Conservation (phyloP, 768 basidiomycete genomes). For the Dioszegia aurantiaca region DNA sequence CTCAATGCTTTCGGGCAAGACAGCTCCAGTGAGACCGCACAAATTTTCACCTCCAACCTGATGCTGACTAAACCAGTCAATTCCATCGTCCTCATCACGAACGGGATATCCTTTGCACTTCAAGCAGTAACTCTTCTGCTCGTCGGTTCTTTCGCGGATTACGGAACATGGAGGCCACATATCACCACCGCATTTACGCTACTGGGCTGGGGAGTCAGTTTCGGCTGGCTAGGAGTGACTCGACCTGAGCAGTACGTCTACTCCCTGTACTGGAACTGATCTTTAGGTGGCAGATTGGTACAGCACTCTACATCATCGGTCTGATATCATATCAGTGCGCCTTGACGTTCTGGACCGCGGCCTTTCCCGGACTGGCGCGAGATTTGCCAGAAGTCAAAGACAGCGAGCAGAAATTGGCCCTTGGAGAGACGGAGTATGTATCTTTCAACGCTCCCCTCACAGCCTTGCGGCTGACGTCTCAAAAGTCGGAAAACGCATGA, state of each 20-base stretch:
- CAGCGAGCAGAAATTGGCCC: constrained; percentile 38
- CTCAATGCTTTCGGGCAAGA: constrained; percentile 34
- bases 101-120: constrained; percentile 74
- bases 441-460: neutral
- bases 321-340: constrained; percentile 74
- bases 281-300: constrained; percentile 40
- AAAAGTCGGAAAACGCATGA: constrained; percentile 38
- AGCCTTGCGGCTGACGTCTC: neutral
- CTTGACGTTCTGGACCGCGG: constrained; percentile 78
- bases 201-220: constrained; percentile 65
- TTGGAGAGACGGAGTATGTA: constrained; percentile 38
- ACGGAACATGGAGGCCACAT: constrained; percentile 76
- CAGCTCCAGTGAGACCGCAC: constrained; percentile 30
- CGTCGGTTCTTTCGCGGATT: constrained; percentile 77
- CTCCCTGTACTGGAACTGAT: constrained; percentile 32
- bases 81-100: constrained; percentile 72
- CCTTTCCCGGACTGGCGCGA: constrained; percentile 71
- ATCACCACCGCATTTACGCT: constrained; percentile 74
- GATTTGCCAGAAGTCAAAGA: constrained; percentile 67
- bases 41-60: neutral
- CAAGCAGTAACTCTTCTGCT: constrained; percentile 66
- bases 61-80: constrained; percentile 53
- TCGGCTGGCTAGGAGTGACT: constrained; percentile 71
- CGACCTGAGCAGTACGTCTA: constrained; percentile 46
- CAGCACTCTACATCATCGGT: constrained; percentile 46